These are phyloP conservation scores for Rubia peregrina DNA, from an alignment of 305 asterid species.

Conservation along the genomic window DNA sequence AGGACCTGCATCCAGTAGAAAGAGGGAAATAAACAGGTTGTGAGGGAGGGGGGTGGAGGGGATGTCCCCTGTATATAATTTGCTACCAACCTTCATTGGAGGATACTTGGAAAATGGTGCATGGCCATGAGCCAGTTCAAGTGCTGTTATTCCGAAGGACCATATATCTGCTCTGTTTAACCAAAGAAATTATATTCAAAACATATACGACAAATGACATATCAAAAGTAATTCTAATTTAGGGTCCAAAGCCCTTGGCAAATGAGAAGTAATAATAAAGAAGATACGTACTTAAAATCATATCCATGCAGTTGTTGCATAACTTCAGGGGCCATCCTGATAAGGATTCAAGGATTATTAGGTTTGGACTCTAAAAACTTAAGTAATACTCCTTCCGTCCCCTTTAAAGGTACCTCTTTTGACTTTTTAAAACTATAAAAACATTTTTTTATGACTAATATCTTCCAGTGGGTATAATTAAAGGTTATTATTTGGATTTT, in stretches of 20 bases:
- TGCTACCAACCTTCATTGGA: conserved; percentile 79
- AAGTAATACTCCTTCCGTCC: neutral
- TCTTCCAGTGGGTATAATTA: neutral
- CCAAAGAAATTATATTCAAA: conserved; percentile 5
- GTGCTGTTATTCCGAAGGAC: conserved; percentile 99
- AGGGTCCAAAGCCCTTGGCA: conserved; percentile 12
- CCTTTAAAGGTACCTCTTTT: neutral
- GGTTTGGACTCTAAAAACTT: neutral
- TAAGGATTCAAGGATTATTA: conserved; percentile 8
- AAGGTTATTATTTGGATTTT: neutral
- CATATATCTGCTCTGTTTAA: conserved; percentile 91
- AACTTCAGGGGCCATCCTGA: conserved; percentile 48
- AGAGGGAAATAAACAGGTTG: neutral
- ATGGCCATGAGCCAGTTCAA: conserved; percentile 99
- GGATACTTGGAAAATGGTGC: conserved; percentile 99
- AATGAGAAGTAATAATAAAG: neutral
- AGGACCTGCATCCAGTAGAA: conserved; percentile 59
- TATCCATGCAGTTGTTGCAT: conserved; percentile 45
- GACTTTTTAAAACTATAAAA: neutral
- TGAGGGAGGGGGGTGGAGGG: conserved; percentile 2
- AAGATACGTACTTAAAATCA: conserved; percentile 35
- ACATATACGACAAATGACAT: neutral
- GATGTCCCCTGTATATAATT: neutral
- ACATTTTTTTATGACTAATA: neutral
- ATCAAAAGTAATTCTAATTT: conserved; percentile 18